phyloP scores from a whole-genome alignment of 768 basidiomycete species.

The Lentinula detonsa region DNA sequence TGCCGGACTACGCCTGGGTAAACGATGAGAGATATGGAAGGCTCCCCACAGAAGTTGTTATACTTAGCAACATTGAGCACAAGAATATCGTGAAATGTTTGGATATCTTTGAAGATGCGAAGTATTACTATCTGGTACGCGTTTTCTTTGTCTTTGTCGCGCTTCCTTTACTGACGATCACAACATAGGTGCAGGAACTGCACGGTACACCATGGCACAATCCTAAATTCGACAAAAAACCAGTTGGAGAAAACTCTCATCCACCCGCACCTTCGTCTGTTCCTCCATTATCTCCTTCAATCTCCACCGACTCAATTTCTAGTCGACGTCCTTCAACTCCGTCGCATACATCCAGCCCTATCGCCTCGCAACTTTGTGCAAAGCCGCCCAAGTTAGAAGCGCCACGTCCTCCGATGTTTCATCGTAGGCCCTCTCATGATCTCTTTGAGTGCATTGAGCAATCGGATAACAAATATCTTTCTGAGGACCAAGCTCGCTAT shows the following conservation, averaged over 20 bases:
- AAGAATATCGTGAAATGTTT: constrained; percentile 79
- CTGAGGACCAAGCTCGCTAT: constrained; percentile 72
- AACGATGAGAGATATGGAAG: constrained; percentile 53
- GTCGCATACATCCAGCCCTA: constrained; percentile 8
- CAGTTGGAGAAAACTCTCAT: constrained; percentile 14
- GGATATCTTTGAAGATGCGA: constrained; percentile 77
- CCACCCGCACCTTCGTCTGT: constrained; percentile 28
- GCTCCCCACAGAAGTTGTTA: constrained; percentile 77
- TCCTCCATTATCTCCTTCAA: constrained; percentile 54
- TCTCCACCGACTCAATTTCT: constrained; percentile 36
- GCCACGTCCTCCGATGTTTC: constrained; percentile 33
- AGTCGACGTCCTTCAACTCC: constrained; percentile 12
- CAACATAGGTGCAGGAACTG: constrained; percentile 75
- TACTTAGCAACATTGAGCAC: constrained; percentile 71
- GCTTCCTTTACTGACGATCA: constrained; percentile 5
- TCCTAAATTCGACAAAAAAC: constrained; percentile 29
- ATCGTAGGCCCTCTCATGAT: constrained; percentile 81
- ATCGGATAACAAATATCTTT: constrained; percentile 69
- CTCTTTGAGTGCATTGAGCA: constrained; percentile 95
- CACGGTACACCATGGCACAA: constrained; percentile 85
- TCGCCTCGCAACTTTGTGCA: not conserved
- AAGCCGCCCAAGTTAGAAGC: constrained; percentile 12
- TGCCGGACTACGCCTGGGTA: constrained; percentile 55
- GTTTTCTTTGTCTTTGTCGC: not conserved
- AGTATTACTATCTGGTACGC: constrained; percentile 84